Evolutionary conservation across 2,329 filamentous ascomycete genomes (phyloP).

Genomic region (Hypoxylon sp.): DNA sequence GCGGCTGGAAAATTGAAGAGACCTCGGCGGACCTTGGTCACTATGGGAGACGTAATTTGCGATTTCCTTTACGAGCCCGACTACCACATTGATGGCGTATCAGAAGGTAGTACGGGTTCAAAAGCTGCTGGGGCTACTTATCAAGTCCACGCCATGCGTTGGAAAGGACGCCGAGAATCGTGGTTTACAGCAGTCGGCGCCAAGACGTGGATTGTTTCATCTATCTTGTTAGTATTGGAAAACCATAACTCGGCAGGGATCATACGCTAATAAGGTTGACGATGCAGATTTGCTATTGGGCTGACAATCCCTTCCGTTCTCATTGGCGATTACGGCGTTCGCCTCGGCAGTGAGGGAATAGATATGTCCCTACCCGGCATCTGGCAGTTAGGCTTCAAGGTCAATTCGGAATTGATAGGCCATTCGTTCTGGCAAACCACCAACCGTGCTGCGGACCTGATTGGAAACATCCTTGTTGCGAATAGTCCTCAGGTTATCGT

Average conservation of each 20-base stretch:
- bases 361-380: conserved; percentile 16
- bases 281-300: not conserved
- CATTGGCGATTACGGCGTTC: not conserved
- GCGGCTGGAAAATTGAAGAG: not conserved
- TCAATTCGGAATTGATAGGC: conserved; percentile 34
- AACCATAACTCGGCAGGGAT: conserved; percentile 11
- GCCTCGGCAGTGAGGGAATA: not conserved
- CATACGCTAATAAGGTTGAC: conserved; percentile 6
- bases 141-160: conserved; percentile 3
- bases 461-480: conserved; percentile 50
- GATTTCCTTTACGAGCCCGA: not conserved
- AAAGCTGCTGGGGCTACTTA: not conserved
- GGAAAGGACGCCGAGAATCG: conserved; percentile 4
- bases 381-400: conserved; percentile 44
- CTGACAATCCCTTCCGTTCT: not conserved
- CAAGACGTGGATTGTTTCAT: conserved; percentile 22
- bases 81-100: not conserved
- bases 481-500: conserved; percentile 58
- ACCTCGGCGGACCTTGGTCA: conserved; percentile 6
- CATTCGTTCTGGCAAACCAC: conserved; percentile 39
- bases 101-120: no score
- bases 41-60: conserved; percentile 14
- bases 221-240: conserved; percentile 11
- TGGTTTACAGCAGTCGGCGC: conserved; percentile 26
- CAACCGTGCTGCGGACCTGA: conserved; percentile 40